Conservation (phyloP, 169 alveolate species). For the Plasmodium vinckei region DNA sequence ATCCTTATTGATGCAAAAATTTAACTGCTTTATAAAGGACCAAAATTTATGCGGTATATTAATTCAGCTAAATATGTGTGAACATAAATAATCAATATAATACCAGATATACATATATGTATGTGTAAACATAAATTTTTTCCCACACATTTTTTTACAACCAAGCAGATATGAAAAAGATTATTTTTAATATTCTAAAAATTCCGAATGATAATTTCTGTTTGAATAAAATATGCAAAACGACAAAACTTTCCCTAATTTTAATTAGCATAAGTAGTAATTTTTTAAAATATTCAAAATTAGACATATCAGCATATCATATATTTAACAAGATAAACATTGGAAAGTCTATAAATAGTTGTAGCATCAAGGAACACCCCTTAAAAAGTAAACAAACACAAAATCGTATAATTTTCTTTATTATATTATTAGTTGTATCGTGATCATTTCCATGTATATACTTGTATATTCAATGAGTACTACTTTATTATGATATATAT, state of each 20-base stretch:
- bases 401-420: not conserved
- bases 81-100: too few species aligned
- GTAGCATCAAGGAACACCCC: constrained; percentile 10
- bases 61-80: not conserved
- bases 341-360: constrained; percentile 13
- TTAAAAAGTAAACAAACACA: constrained; percentile 21
- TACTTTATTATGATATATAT: not conserved
- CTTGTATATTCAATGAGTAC: not conserved
- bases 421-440: not conserved
- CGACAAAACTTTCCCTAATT: constrained; percentile 55
- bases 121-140: not conserved
- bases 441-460: too few species aligned
- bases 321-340: constrained; percentile 31
- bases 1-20: constrained; percentile 26
- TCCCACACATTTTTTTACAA: not conserved
- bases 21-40: constrained; percentile 31
- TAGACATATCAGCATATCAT: constrained; percentile 38
- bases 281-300: constrained; percentile 29
- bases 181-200: constrained; percentile 39
- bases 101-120: constrained; percentile 1
- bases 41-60: constrained; percentile 47
- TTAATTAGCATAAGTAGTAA: constrained; percentile 68
- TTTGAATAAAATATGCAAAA: constrained; percentile 57
- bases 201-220: constrained; percentile 28
- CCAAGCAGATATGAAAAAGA: constrained; percentile 38